Conservation (phyloP, 345 rosid genomes). For the Salix brachista region DNA sequence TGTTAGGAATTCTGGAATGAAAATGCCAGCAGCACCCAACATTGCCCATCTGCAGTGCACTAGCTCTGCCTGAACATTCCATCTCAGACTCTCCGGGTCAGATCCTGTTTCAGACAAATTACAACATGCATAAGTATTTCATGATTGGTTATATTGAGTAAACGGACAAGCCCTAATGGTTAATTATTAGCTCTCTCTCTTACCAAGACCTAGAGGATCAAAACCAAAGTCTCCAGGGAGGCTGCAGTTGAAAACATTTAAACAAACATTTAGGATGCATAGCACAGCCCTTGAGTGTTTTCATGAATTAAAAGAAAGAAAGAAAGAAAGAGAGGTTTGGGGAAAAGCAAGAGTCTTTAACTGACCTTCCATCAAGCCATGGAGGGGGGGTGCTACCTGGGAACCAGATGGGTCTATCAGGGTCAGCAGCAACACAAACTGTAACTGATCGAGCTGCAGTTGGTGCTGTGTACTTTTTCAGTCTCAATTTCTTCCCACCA, state of each 20-base stretch:
- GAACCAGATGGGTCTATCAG: slow-evolving; percentile 94
- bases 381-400: slow-evolving; percentile 96
- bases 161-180: not conserved
- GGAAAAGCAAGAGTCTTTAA: not conserved
- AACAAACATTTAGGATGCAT: not conserved
- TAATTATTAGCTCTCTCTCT: slow-evolving; percentile 5
- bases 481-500: slow-evolving; percentile 64
- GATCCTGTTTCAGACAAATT: slow-evolving; percentile 46
- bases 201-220: slow-evolving; percentile 94
- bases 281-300: not conserved
- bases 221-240: slow-evolving; percentile 97
- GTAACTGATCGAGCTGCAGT: slow-evolving; percentile 35
- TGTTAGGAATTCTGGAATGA: slow-evolving; percentile 90
- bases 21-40: slow-evolving; percentile 96
- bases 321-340: not conserved
- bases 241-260: slow-evolving; percentile 35
- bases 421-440: slow-evolving; percentile 65
- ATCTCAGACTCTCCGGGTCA: slow-evolving; percentile 82
- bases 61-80: slow-evolving; percentile 84
- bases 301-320: not conserved
- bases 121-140: not conserved
- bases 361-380: slow-evolving; percentile 90
- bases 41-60: slow-evolving; percentile 99
- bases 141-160: not conserved
- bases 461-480: slow-evolving; percentile 31